These are phyloP conservation scores for Pseudomonodictys pantanalensis DNA, from an alignment of 495 filamentous ascomycete species.

Conservation along the genomic window DNA sequence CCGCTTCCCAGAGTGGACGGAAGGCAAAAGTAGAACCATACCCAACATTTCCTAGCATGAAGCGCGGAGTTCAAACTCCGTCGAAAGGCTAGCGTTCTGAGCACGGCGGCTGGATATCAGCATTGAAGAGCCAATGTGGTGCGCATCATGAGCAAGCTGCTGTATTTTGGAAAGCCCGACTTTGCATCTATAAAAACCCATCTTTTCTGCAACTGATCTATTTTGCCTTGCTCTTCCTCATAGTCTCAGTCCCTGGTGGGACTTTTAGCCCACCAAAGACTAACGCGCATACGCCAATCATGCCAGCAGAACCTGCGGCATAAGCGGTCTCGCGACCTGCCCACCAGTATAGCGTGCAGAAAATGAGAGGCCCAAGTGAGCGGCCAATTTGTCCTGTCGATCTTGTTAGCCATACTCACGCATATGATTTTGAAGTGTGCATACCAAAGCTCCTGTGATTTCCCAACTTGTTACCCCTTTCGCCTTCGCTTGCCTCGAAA, in stretches of 20 bases:
- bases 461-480: conserved; percentile 82
- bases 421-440: conserved; percentile 15
- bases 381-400: conserved; percentile 73
- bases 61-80: too few species aligned
- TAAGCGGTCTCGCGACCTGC: conserved; percentile 86
- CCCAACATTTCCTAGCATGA: too few species aligned
- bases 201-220: too few species aligned
- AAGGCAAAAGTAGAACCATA: too few species aligned
- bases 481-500: conserved; percentile 75
- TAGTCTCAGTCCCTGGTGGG: conserved; percentile 33
- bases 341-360: conserved; percentile 99
- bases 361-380: conserved; percentile 80
- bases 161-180: too few species aligned
- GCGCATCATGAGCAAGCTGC: too few species aligned
- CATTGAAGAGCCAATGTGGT: too few species aligned
- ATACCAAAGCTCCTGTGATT: conserved; percentile 74
- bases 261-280: conserved; percentile 64
- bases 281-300: conserved; percentile 66
- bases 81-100: too few species aligned
- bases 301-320: conserved; percentile 71
- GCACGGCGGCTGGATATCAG: too few species aligned
- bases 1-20: too few species aligned
- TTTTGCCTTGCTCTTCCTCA: conserved; percentile 10
- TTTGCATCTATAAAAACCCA: too few species aligned
- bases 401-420: background rate